A percentile compares a stretch with the other conserved stretches of the same genome.
These are phyloP conservation scores for Mycena rosella DNA, from an alignment of 768 basidiomycete species.

Conservation along the genomic window DNA sequence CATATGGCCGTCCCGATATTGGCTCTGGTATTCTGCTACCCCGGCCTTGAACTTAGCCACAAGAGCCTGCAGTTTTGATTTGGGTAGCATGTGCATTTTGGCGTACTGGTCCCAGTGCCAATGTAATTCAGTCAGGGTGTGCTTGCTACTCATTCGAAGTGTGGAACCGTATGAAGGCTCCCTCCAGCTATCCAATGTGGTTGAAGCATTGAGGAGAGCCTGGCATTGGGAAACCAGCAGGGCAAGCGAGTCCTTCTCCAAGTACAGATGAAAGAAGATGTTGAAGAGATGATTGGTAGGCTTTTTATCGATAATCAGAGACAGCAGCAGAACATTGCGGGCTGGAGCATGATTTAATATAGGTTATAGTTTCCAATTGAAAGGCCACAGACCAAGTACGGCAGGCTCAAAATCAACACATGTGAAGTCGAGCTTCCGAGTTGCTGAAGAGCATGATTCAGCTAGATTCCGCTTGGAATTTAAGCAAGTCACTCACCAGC, in stretches of 20 bases:
- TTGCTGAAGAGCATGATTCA: slow-evolving; percentile 32
- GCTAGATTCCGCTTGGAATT: not conserved
- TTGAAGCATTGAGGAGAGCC: slow-evolving; percentile 51
- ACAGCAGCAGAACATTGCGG: slow-evolving; percentile 61
- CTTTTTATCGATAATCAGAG: slow-evolving; percentile 53
- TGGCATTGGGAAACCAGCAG: slow-evolving; percentile 53
- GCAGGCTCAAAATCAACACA: slow-evolving; percentile 65
- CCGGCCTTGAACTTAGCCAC: slow-evolving; percentile 31
- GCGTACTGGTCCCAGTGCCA: slow-evolving; percentile 55
- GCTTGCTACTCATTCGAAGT: slow-evolving; percentile 52
- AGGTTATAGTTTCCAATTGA: not conserved
- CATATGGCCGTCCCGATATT: not conserved
- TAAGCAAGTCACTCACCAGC: slow-evolving; percentile 36
- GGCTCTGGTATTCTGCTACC: slow-evolving; percentile 4
- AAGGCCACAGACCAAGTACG: slow-evolving; percentile 53
- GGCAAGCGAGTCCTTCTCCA: slow-evolving; percentile 51
- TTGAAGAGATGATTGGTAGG: slow-evolving; percentile 49
- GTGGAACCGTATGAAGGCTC: slow-evolving; percentile 51
- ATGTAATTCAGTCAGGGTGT: slow-evolving; percentile 55
- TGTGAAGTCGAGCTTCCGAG: slow-evolving; percentile 58
- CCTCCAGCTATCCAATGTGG: slow-evolving; percentile 53
- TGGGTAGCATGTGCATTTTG: slow-evolving; percentile 43
- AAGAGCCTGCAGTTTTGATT: slow-evolving; percentile 27
- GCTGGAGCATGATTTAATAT: slow-evolving; percentile 46
- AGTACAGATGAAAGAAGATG: slow-evolving; percentile 62